These are phyloP conservation scores for Pezicula radicicola DNA, from an alignment of 2,329 filamentous ascomycete genomes.

Conservation along the genomic window DNA sequence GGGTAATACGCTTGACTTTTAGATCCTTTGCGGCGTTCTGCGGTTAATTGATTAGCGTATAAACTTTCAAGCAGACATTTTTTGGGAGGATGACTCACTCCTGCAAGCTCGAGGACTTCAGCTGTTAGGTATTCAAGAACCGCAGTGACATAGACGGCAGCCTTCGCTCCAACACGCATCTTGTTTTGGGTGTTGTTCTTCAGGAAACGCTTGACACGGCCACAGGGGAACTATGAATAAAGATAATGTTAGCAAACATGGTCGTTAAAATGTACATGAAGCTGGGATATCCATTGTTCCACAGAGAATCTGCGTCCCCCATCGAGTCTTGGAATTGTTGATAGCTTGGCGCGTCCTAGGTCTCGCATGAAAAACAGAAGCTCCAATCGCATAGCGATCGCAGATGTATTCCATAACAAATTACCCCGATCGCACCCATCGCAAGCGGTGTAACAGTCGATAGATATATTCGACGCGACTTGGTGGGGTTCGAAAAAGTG, in stretches of 20 bases:
- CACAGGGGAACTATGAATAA: slow-evolving; percentile 81
- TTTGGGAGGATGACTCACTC: slow-evolving; percentile 52
- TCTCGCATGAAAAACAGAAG: background rate
- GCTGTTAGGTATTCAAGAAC: slow-evolving; percentile 98
- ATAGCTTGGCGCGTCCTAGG: slow-evolving; percentile 17
- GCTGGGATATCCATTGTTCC: background rate
- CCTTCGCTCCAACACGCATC: slow-evolving; percentile 99
- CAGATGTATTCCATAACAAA: background rate
- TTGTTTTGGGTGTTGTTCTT: slow-evolving; percentile 99
- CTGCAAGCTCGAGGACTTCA: slow-evolving; percentile 95
- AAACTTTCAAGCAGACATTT: slow-evolving; percentile 3
- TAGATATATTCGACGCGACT: slow-evolving; percentile 20
- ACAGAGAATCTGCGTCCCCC: background rate
- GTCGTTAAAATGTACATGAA: background rate
- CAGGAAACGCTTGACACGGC: slow-evolving; percentile 99
- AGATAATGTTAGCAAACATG: slow-evolving; percentile 27
- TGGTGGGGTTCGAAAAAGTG: slow-evolving; percentile 19
- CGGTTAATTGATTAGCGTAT: slow-evolving; percentile 11
- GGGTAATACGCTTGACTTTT: slow-evolving; percentile 99
- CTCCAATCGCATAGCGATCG: background rate
- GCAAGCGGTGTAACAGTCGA: slow-evolving; percentile 8
- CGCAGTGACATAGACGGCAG: slow-evolving; percentile 95
- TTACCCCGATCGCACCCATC: slow-evolving; percentile 1
- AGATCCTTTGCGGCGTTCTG: slow-evolving; percentile 97
- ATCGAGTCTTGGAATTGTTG: slow-evolving; percentile 15